These are phyloP conservation scores for peach (Prunus persica) DNA, from an alignment of 306 rosid species.

Conservation along the genomic window DNA sequence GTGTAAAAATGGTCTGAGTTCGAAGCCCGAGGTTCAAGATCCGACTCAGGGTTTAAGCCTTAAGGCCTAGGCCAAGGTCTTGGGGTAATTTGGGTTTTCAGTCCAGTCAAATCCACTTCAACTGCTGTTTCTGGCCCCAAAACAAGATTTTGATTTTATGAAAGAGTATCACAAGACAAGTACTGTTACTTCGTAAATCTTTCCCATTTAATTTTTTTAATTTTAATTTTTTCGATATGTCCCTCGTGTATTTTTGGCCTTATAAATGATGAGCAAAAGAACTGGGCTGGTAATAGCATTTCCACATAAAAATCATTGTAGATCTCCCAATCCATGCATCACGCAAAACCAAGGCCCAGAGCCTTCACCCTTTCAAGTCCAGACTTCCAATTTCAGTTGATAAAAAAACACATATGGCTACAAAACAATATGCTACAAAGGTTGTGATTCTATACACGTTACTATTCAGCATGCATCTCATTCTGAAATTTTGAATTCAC, in stretches of 20 bases:
- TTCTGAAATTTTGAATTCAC: conserved; percentile 34
- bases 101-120: background rate
- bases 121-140: background rate
- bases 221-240: no score
- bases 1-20: no score
- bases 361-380: no score
- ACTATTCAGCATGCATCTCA: conserved; percentile 26
- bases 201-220: no score
- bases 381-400: background rate
- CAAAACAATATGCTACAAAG: background rate
- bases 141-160: background rate
- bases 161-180: background rate
- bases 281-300: no score
- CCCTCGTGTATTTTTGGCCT: no score
- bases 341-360: no score
- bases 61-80: background rate
- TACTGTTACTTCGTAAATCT: no score
- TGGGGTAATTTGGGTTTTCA: background rate
- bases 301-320: no score
- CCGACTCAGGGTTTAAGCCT: background rate
- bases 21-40: no score
- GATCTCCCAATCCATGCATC: no score
- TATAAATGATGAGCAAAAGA: no score
- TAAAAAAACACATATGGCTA: background rate
- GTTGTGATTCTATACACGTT: background rate